Percentiles rank a stretch among this genome's conserved stretches.
Conservation (phyloP, 1,284 basidiomycete genomes). For the Tilletia setariae region DNA sequence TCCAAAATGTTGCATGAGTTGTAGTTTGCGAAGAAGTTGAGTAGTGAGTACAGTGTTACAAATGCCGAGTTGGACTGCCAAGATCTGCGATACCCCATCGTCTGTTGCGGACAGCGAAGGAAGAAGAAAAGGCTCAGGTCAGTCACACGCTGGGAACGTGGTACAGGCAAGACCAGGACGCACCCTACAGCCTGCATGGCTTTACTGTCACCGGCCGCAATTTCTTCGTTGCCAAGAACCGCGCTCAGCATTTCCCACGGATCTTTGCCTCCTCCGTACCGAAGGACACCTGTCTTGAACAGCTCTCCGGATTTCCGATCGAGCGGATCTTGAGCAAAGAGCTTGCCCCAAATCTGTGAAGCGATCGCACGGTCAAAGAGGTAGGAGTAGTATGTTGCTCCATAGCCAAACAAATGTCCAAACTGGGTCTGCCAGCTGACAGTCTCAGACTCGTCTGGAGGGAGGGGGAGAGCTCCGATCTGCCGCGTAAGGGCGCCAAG, state of each 20-base stretch:
- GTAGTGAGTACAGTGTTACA: neutral
- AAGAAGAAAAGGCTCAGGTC: neutral
- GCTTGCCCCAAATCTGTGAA: conserved; percentile 74
- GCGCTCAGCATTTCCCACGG: conserved; percentile 89
- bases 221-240: conserved; percentile 65
- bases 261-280: conserved; percentile 82
- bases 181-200: conserved; percentile 23
- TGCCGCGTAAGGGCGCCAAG: conserved; percentile 48
- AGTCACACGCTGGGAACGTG: neutral
- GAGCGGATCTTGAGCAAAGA: conserved; percentile 63
- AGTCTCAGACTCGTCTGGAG: conserved; percentile 71
- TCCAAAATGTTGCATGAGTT: no score
- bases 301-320: conserved; percentile 64
- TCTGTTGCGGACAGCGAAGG: conserved; percentile 6
- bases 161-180: neutral
- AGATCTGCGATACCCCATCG: conserved; percentile 24
- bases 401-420: conserved; percentile 91
- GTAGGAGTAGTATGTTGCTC: conserved; percentile 96
- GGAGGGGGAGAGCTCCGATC: conserved; percentile 61
- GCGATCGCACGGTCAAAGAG: conserved; percentile 94
- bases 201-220: conserved; percentile 68
- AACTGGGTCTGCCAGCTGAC: conserved; percentile 82
- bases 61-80: conserved; percentile 11
- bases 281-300: conserved; percentile 73
- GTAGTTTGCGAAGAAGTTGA: no score